Evolutionary conservation across 2,329 filamentous ascomycete genomes (phyloP), one percentile per base, ranked within the genome.

Genomic region (Alternaria sp.): DNA sequence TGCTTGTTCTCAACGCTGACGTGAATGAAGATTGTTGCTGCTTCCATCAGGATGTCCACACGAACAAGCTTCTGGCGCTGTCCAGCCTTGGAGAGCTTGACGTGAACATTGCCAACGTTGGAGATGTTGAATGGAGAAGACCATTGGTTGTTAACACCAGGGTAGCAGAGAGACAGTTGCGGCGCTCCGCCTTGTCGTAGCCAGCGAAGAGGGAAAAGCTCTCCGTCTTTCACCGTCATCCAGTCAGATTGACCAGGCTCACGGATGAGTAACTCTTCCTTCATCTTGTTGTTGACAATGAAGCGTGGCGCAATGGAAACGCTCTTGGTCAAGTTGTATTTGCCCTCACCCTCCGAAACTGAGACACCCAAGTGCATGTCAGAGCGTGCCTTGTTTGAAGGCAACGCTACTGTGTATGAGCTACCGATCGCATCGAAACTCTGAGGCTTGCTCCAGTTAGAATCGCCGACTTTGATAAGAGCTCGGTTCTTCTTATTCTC

Each of bases 371-470:
- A 86, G 72, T 98, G 93, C 72, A 98, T 94, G 78, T 99, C 95
- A 3, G 90, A 90, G 64, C 86, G 84, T 44, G 87, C 89, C 43
- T 85, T 86, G 2, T 86, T 81, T 0, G 93, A 92, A 51, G 91
- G 90, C 34, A 99, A 84, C 34, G 95, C 87, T 36, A 97, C 92
- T 70, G 97, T 94, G 16, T 93, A 90, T 0, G 91, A 93, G 72
- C 94, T 98, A 32, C 95, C 95, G 66, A 99, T 95, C 20, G 95
- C 95, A 74, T 99, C 96, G 71, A 99, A 97, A 85, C 93, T 97
- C 77, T 98, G 94, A 0, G 94, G 93, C 76, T 95, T 97, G 81
- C 95, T 98, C 96, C 95, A 99, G 62, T 90, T 87, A 1, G 95
- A 97, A 56, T 96, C 91, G 5, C 91, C 93, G 41, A 97, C 88